Evolutionary conservation across 2,329 filamentous ascomycete genomes (phyloP), one percentile per base, ranked within the genome.

Genomic region (Penicillium sp.): DNA sequence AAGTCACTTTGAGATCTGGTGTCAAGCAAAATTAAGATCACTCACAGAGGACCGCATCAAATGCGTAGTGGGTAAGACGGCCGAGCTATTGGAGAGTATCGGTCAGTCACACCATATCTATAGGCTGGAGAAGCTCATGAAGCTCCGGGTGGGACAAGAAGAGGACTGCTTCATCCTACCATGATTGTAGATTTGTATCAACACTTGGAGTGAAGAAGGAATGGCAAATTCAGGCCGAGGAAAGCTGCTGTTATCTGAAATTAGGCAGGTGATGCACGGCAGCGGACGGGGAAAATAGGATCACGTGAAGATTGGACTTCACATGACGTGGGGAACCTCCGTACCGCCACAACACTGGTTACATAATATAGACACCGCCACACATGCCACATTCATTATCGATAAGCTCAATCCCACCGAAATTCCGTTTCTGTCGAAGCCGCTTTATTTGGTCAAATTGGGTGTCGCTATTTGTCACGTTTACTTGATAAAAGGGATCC

Each of bases 21-120:
- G 37, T 21, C 33, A 16, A 33, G 31, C 5, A 33, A 3, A 16
- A 33, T 33, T 13, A 25, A 31, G 9, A 6, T 7, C 11, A 62
- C 65, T 64, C 49, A 67, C 65, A 61, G 49, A 67, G 65, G 21
- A 67, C 65, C 48, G 65, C 65, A 62, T 67, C 65, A 42, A 67
- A 67, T 61, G 65, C 65, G 61, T 67, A 67, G 59, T 67, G 65
- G 35, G 65, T 67, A 50, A 67, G 61, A 60, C 65, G 65, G 49
- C 65, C 65, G 60, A 67, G 42, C 65, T 67, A 58, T 53, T 31
- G 35, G n/a, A 49, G 23, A 11, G 21, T 45, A 33, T 27, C 37
- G 27, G 31, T 61, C 27, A 55, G 53, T 35, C 25, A 39, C 23
- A 16, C 29, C 29, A 35, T 27, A 21, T n/a, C 7, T 13, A 25